Base-by-base conservation (phyloP, 805 yeast genomes). In the Kodamaea jinghongensis region DNA sequence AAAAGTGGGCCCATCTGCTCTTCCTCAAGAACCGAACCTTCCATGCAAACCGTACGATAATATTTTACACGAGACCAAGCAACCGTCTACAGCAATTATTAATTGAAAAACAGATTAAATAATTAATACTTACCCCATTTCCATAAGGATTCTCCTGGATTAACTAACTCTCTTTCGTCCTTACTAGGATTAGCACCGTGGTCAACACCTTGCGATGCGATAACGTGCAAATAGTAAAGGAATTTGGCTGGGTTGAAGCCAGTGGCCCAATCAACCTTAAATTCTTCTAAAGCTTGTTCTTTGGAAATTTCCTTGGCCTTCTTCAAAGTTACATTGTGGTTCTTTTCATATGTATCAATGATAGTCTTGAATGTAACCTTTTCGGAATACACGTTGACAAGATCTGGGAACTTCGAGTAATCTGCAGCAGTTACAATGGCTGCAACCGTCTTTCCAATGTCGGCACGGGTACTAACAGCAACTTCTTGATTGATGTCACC, bases 71-170 rank as follows among this genome's bases (percentile, higher is more conserved):
- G n/a, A n/a, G n/a, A n/a, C n/a, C n/a, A n/a, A n/a, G n/a, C n/a
- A n/a, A n/a, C n/a, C n/a, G n/a, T n/a, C n/a, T n/a, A n/a, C n/a
- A n/a, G n/a, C n/a, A n/a, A n/a, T n/a, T n/a, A n/a, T n/a, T n/a
- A n/a, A n/a, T n/a, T n/a, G n/a, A n/a, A n/a, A n/a, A n/a, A n/a
- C n/a, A n/a, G n/a, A n/a, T n/a, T 20, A 20, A 20, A 20, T 8
- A 6, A 20, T 20, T 20, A 5, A 8, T 16, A 39, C 31, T 60
- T 63, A 17, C 59, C 55, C 75, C 76, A 73, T 44, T 64, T 70
- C 66, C 70, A 73, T 27, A 64, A 41, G 2, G 63, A 54, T 51
- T 71, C 73, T 26, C 54, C 57, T 3, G 78, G 78, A 52, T 75
- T 74, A 41, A 75, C 56, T 17, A 69, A 45, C 50, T 74, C 78